Base-by-base conservation (phyloP, 345 rosid species). In the Microcos paniculata region DNA sequence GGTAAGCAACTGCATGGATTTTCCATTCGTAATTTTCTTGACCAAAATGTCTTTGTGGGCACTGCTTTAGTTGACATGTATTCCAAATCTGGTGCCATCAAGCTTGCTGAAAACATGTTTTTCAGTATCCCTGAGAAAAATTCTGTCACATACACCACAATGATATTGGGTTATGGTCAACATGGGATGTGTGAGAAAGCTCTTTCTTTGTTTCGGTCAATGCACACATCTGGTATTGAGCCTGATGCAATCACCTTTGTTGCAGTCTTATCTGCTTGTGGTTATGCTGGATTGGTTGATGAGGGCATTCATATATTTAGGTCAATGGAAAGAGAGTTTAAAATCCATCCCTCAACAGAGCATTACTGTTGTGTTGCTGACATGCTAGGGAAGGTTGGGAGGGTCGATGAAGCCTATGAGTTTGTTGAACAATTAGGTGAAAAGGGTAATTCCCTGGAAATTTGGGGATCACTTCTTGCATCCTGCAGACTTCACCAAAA, bases 321-420 rank as follows among this genome's bases (percentile, higher is more conserved):
- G 53, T 84, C 90, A 61, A 91, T 92, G 95, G 78, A 81, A 85
- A 82, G 80, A 8, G 82, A 87, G 71, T 83, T 85, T 73, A 84
- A 89, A 67, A 81, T 89, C 72, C 85, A 77, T 74, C 97, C 97
- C 33, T 82, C 90, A 49, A 81, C 70, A 58, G 95, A 88, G 86
- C 95, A 94, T 70, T 88, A 85, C 62, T 91, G 98, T 75, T 94
- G 98, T 74, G 79, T 94, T 64, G 85, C 87, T 59, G 97, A 94
- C 77, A 92, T 94, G 97, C 82, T 92, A 63, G 97, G 97, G 57
- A 91, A 96, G 84, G 90, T 79, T 55, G 98, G 98, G 23, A 88
- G 87, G 71, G 91, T 92, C 65, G 68, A 70, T 46, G 95, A 94
- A 83, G 98, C 98, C n/a, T 89, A 82, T 30, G 88, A 92, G 76